Conservation (phyloP, 2,329 filamentous ascomycete species). For the Apiospora hydei region DNA sequence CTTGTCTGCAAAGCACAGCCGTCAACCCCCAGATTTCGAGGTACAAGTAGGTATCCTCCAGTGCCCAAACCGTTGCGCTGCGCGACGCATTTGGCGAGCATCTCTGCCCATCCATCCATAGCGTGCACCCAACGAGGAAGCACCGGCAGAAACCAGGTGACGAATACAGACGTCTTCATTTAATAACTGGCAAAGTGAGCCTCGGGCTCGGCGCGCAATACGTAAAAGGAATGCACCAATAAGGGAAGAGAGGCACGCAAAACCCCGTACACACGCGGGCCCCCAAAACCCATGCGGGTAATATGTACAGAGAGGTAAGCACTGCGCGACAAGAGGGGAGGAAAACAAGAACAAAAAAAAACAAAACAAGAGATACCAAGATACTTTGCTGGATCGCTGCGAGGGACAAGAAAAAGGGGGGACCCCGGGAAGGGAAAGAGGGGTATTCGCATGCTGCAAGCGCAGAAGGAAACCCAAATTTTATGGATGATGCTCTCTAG, state of each 20-base stretch:
- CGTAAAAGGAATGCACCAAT: slow-evolving; percentile 5
- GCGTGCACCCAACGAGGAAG: slow-evolving; percentile 15
- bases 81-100: not conserved
- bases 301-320: not conserved
- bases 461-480: slow-evolving; percentile 20
- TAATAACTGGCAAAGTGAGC: not conserved
- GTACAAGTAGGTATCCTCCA: not conserved
- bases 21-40: slow-evolving; percentile 10
- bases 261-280: not conserved
- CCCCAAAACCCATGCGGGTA: slow-evolving; percentile 14
- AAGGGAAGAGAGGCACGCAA: slow-evolving; percentile 6
- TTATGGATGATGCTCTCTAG: slow-evolving; percentile 15
- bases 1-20: slow-evolving; percentile 6
- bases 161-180: slow-evolving; percentile 10
- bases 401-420: slow-evolving; percentile 6
- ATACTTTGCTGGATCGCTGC: slow-evolving; percentile 16
- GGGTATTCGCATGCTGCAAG: slow-evolving; percentile 19
- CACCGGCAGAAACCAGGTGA: slow-evolving; percentile 2
- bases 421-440: not conserved
- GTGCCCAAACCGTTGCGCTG: slow-evolving; percentile 12
- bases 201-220: slow-evolving; percentile 15
- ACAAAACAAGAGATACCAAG: not conserved
- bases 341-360: too few relatives aligned
- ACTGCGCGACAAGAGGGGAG: not conserved
- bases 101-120: not conserved